Base-by-base conservation (phyloP, 441 rosid species). In the Geranium incanum region DNA sequence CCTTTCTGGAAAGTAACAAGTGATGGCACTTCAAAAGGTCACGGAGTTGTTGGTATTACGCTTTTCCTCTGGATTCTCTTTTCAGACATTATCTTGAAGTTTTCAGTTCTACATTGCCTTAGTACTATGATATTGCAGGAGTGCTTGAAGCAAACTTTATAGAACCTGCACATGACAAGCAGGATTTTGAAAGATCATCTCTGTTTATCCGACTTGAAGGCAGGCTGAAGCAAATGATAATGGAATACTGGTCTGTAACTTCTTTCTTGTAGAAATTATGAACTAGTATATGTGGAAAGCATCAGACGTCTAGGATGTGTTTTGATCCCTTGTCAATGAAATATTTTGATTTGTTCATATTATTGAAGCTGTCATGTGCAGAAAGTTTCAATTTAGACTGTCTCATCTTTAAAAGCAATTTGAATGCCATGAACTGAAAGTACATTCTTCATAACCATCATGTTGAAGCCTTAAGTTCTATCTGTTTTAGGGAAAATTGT, bases 141-240 rank as follows among this genome's bases (percentile, higher is more conserved):
- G 92, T 89, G 78, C 90, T 94, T 75, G 97, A 94, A 85, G 98
- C 90, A 71, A 88, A 94, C 83, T 94, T 94, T 78, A 86, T 94
- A 63, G 98, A 94, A 84, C 98, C 98, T 1, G 97, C 98, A 7
- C 98, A 94, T 79, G 93, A 94, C 81, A 94, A 94, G 87, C 98
- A 94, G 77, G 98, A 86, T 74, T 94, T 94, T 75, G 98, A 94
- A 86, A 87, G 97, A 78, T 93, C 98, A n/a, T 79, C 93, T 28
- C 70, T 91, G 41, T 93, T 75, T 80, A 80, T 82, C 21, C 85
- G 93, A 76, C 85, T 93, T 63, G 97, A 93, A 80, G 57, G 82
- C 69, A 89, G 65, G 78, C 87, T 93, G 78, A 93, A 85, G 76
- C 89, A 85, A 65, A 87, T 87, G 67, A 18, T 79, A 21, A 0